phyloP scores from a whole-genome alignment of 108 stramenopile species.

The Cyclotella choctawhatcheeana region DNA sequence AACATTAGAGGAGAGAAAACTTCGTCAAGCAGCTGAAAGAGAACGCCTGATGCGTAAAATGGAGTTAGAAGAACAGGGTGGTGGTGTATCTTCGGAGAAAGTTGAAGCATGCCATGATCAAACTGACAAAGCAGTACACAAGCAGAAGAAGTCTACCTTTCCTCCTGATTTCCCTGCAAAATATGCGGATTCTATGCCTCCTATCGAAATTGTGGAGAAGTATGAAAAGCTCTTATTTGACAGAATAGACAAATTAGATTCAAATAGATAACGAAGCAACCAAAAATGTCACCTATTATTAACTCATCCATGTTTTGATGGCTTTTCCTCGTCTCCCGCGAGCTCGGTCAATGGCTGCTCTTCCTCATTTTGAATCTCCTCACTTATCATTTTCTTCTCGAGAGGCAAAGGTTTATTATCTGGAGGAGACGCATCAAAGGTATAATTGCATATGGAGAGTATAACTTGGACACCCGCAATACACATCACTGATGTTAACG shows the following conservation, averaged over 20 bases:
- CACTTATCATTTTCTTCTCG: constrained; percentile 21
- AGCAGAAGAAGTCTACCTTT: constrained; percentile 30
- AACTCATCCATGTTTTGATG: neutral
- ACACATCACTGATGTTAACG: constrained; percentile 77
- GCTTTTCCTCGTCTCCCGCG: neutral
- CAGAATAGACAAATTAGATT: constrained; percentile 7
- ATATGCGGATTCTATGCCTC: constrained; percentile 17
- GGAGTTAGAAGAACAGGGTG: constrained; percentile 55
- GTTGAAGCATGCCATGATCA: neutral
- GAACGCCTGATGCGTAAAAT: constrained; percentile 71
- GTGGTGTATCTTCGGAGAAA: neutral
- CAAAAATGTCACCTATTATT: neutral
- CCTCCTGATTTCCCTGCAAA: constrained; percentile 53
- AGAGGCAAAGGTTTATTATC: constrained; percentile 23
- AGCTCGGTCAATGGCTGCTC: constrained; percentile 13
- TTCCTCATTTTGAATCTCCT: constrained; percentile 34
- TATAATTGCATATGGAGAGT: constrained; percentile 82
- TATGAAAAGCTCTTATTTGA: constrained; percentile 37
- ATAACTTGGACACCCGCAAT: constrained; percentile 84
- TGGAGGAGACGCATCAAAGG: constrained; percentile 71
- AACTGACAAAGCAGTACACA: too few species aligned
- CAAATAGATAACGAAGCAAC: neutral
- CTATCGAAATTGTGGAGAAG: constrained; percentile 41
- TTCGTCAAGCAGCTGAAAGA: constrained; percentile 81
- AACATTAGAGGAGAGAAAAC: constrained; percentile 59